Evolutionary conservation across 2,329 filamentous ascomycete genomes (phyloP).

Genomic region (Ophiostoma australiae): DNA sequence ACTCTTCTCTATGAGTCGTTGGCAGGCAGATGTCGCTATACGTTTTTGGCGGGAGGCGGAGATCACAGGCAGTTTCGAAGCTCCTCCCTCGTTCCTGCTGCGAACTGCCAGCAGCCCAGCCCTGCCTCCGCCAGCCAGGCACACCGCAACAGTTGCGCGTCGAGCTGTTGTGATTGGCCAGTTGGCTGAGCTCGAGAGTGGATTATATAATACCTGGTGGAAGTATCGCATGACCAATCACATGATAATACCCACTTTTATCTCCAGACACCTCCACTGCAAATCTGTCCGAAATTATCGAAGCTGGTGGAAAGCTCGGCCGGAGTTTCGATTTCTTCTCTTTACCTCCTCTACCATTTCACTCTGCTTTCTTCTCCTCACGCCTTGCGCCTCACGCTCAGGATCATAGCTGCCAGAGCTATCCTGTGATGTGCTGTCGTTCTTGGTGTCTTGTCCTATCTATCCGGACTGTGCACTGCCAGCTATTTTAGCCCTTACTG

Average conservation of each 20-base stretch:
- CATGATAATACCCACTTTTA: neutral
- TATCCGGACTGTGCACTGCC: neutral
- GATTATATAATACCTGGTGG: neutral
- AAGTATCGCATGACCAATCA: neutral
- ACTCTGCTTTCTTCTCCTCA: constrained; percentile 13
- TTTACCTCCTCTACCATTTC: neutral
- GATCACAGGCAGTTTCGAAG: constrained; percentile 16
- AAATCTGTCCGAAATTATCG: constrained; percentile 20
- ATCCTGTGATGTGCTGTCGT: constrained; percentile 3
- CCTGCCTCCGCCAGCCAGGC: constrained; percentile 26
- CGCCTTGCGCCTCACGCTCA: constrained; percentile 14
- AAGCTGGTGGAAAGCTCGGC: constrained; percentile 23
- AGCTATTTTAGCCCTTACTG: neutral
- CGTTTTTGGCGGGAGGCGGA: constrained; percentile 17
- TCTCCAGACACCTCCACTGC: neutral
- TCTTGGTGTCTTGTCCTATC: constrained; percentile 9
- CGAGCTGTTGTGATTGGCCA: constrained; percentile 29
- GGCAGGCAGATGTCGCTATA: constrained; percentile 24
- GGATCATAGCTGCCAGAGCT: neutral
- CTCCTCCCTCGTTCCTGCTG: constrained; percentile 16
- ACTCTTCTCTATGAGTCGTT: constrained; percentile 8
- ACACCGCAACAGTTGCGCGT: constrained; percentile 31
- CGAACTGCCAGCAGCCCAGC: constrained; percentile 8
- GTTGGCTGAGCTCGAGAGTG: neutral
- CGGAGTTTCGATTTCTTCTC: constrained; percentile 8